These are phyloP conservation scores for Silene coronaria DNA, from an alignment of 179 eudicot species.

Conservation along the genomic window DNA sequence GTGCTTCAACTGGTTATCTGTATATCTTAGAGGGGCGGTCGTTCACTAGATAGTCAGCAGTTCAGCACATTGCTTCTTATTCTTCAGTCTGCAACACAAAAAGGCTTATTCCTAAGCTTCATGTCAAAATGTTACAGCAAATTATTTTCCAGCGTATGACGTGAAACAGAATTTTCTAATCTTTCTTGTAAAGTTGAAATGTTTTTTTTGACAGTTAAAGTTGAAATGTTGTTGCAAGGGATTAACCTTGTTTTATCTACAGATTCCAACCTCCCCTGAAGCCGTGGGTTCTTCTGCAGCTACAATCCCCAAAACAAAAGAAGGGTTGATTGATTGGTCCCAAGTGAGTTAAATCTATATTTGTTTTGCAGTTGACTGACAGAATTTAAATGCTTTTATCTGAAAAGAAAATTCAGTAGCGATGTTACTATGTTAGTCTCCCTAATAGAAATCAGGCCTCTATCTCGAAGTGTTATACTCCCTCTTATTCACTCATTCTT, in stretches of 20 bases:
- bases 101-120: neutral
- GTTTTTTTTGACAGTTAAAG: too few species aligned
- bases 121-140: neutral
- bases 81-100: too few species aligned
- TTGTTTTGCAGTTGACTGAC: neutral
- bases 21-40: neutral
- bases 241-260: slow-evolving; percentile 20
- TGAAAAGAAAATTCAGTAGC: neutral
- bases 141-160: neutral
- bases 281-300: slow-evolving; percentile 45
- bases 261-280: slow-evolving; percentile 79
- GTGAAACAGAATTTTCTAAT: neutral
- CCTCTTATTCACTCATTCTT: too few species aligned
- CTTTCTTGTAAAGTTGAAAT: neutral
- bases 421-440: neutral
- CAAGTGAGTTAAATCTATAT: slow-evolving; percentile 40
- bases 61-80: neutral
- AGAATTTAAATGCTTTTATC: neutral
- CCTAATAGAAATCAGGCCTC: neutral
- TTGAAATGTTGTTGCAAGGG: neutral
- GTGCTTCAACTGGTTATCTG: neutral
- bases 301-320: slow-evolving; percentile 60
- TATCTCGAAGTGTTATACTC: neutral
- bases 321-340: slow-evolving; percentile 90
- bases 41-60: neutral